These are phyloP conservation scores for Fusarium musae DNA, from an alignment of 2,329 filamentous ascomycete genomes.

Conservation along the genomic window DNA sequence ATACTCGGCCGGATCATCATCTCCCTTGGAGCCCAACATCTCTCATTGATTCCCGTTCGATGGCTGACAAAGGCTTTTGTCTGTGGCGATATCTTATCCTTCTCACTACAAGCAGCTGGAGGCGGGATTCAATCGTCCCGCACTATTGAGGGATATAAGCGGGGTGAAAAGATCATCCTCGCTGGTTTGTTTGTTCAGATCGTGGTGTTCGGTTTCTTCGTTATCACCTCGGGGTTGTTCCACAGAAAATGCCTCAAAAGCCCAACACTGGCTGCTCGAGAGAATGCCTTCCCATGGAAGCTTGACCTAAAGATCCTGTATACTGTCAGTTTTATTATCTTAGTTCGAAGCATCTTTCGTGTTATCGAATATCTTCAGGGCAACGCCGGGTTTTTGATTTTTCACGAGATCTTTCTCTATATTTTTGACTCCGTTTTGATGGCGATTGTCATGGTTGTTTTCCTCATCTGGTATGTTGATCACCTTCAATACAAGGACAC, in stretches of 20 bases:
- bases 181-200: constrained; percentile 64
- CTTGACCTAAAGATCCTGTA: constrained; percentile 37
- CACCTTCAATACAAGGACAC: background rate
- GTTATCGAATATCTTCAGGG: constrained; percentile 53
- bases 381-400: constrained; percentile 42
- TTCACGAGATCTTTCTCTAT: constrained; percentile 48
- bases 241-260: background rate
- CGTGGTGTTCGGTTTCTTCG: constrained; percentile 62
- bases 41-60: background rate
- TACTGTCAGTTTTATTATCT: constrained; percentile 46
- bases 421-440: constrained; percentile 51
- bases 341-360: constrained; percentile 53
- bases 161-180: constrained; percentile 59
- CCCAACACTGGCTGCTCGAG: background rate
- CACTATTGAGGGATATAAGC: background rate
- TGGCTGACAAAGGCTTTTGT: background rate
- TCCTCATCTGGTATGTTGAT: background rate
- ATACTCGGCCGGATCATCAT: background rate
- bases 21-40: background rate
- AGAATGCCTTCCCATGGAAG: constrained; percentile 37
- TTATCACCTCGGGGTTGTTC: constrained; percentile 43
- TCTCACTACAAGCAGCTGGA: background rate
- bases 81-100: background rate
- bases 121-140: background rate
- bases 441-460: background rate